A percentile compares a stretch with the other conserved stretches of the same genome.
Conservation (phyloP, 1,284 basidiomycete species). For the Exobasidium rhododendri region DNA sequence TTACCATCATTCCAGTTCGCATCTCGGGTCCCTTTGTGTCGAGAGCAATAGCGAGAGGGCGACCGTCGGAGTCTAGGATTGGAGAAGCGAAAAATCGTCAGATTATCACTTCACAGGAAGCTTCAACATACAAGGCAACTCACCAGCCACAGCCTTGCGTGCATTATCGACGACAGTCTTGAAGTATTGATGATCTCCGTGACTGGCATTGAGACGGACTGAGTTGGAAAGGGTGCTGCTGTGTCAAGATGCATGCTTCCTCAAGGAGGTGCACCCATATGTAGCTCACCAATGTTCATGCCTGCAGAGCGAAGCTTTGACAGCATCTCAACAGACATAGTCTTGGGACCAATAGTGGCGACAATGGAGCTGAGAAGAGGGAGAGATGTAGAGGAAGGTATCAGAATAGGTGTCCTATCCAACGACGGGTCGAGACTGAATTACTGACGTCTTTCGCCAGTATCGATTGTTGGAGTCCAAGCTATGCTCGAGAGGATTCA, state of each 20-base stretch:
- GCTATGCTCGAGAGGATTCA: constrained; percentile 52
- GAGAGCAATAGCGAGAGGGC: constrained; percentile 93
- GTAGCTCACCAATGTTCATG: constrained; percentile 48
- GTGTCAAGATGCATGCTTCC: no score
- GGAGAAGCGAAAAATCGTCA: constrained; percentile 10
- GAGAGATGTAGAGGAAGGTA: neutral
- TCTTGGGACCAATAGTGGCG: constrained; percentile 54
- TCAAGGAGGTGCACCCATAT: constrained; percentile 11
- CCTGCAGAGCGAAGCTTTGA: constrained; percentile 49
- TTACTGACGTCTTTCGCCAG: constrained; percentile 50
- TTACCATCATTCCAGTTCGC: constrained; percentile 88
- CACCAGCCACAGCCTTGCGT: constrained; percentile 36
- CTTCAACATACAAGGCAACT: neutral
- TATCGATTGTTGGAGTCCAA: constrained; percentile 45
- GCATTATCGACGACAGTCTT: constrained; percentile 52
- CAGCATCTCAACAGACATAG: constrained; percentile 50
- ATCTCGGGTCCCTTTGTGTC: constrained; percentile 99
- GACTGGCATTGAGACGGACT: constrained; percentile 53
- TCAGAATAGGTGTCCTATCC: neutral
- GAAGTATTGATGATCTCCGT: constrained; percentile 53
- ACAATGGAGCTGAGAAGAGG: constrained; percentile 45
- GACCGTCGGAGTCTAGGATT: constrained; percentile 59
- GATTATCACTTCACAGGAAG: neutral
- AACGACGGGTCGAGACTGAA: neutral
- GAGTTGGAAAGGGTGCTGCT: neutral